Base-by-base conservation (phyloP, 169 alveolate genomes). In the Cryptosporidium tyzzeri region DNA sequence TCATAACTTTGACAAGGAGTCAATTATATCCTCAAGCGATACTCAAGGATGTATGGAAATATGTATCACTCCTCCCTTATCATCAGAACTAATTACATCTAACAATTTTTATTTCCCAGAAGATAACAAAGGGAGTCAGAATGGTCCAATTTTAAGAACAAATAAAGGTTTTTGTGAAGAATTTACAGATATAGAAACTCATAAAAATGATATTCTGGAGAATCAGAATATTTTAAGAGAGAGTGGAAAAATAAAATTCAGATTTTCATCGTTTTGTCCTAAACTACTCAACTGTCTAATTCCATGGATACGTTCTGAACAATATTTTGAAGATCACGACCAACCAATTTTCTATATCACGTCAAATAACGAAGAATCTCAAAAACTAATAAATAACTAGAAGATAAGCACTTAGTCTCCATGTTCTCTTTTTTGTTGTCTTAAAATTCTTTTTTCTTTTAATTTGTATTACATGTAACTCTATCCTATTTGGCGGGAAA, bases 41-140 rank as follows among this genome's bases (percentile, higher is more conserved):
- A 73, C 70, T 16, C 86, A 73, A 29, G 68, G 70, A 26, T 73
- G 59, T 23, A 73, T 73, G 86, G 86, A 73, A 73, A 73, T 73
- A 55, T 31, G 55, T 9, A 73, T 73, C 12, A 73, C 86, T 14
- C 86, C 86, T n/a, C 86, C 86, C 9, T 53, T 26, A 58, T 37
- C 70, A n/a, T 35, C 86, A 53, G 86, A 73, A 21, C n/a, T 73
- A 55, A 51, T 33, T 3, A 58, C 44, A 35, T 51, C 59, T 0
- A 37, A 73, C 18, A 21, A 55, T 10, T 73, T 73, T 12, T 53
- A 73, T 73, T 50, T 73, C 2, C 68, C 86, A 33, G 86, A 73
- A 5, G 58, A 33, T 16, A 65, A 31, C 10, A 31, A 35, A 31
- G 71, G 14, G 12, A 29, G 50, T n/a, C 53, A 65, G 18, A 65